Base-by-base conservation (phyloP, 2,329 filamentous ascomycete genomes). In the Clonostachys chloroleuca region DNA sequence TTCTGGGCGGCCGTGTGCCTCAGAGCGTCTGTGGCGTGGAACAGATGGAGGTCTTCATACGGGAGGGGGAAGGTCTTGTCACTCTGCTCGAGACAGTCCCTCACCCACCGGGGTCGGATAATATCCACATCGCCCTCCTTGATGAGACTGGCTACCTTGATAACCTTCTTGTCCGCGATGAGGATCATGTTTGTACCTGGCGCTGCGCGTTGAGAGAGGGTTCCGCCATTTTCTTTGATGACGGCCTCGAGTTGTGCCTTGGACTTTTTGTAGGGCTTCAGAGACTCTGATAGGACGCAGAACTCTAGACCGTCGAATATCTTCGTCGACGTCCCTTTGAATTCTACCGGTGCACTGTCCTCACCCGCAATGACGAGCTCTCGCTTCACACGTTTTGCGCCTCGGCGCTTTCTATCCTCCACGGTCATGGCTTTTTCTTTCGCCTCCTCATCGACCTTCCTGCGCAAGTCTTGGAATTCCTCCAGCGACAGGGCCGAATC, bases 141-240 rank as follows among this genome's bases (percentile, higher is more conserved):
- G 51, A 90, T 83, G 9, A 96, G 67, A 10, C 89, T 91, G 2
- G 89, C 88, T 2, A 92, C 91, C 59, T 92, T 92, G 54, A 97
- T 84, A 0, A 81, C 77, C 40, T 76, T 87, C 63, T 90, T 87
- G 54, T 96, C 92, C 1, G 87, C 89, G 12, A 97, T 70, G 44
- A 92, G 75, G 35, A 94, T 73, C 52, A 87, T 90, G 41, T 74
- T 68, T 1, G 79, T 70, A 4, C 73, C 75, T 2, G 81, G 77
- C 5, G 73, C 78, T 7, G 89, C 80, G 12, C 84, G 84, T 61
- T 96, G 91, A 8, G 86, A 86, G 34, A 96, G 76, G 10, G 70
- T 80, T 6, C 91, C 94, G 5, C 92, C 92, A 51, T 96, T 83
- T 6, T 84, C 79, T 64, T 94, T 96, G 56, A 97, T 79, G 2